A percentile compares a stretch with the other conserved stretches of the same genome.
Conservation (phyloP, 768 basidiomycete species). For the Galerina marginata region DNA sequence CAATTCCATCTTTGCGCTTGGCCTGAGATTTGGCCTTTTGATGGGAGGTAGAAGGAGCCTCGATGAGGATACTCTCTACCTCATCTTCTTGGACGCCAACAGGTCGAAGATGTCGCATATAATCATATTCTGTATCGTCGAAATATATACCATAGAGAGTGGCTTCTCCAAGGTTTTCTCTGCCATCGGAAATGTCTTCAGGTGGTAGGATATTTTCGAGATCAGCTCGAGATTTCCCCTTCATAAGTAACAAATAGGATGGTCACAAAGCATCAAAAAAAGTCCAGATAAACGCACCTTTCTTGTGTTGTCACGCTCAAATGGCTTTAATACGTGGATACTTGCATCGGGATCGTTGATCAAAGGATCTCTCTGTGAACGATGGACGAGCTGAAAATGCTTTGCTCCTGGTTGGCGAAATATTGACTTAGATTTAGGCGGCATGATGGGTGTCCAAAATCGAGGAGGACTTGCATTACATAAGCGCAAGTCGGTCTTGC, state of each 20-base stretch:
- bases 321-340: slow-evolving; percentile 85
- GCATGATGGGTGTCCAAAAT: slow-evolving; percentile 52
- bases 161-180: slow-evolving; percentile 82
- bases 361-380: slow-evolving; percentile 94
- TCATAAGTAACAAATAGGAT: slow-evolving; percentile 21
- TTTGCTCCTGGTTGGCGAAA: slow-evolving; percentile 89
- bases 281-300: slow-evolving; percentile 48
- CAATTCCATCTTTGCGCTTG: slow-evolving; percentile 38
- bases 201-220: slow-evolving; percentile 65
- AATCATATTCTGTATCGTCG: slow-evolving; percentile 97
- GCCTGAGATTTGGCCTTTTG: slow-evolving; percentile 30
- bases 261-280: slow-evolving; percentile 15
- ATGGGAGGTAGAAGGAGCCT: slow-evolving; percentile 61
- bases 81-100: slow-evolving; percentile 82
- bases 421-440: slow-evolving; percentile 70
- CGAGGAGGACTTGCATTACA: slow-evolving; percentile 35
- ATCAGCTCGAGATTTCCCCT: slow-evolving; percentile 86
- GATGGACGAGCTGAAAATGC: slow-evolving; percentile 96
- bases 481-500: slow-evolving; percentile 38
- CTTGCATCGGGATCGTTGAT: slow-evolving; percentile 92
- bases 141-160: slow-evolving; percentile 89
- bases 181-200: slow-evolving; percentile 51
- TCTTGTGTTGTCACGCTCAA: slow-evolving; percentile 73
- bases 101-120: slow-evolving; percentile 93
- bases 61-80: slow-evolving; percentile 80